Conservation (phyloP, 768 basidiomycete species). For the Austroboletus festivus region DNA sequence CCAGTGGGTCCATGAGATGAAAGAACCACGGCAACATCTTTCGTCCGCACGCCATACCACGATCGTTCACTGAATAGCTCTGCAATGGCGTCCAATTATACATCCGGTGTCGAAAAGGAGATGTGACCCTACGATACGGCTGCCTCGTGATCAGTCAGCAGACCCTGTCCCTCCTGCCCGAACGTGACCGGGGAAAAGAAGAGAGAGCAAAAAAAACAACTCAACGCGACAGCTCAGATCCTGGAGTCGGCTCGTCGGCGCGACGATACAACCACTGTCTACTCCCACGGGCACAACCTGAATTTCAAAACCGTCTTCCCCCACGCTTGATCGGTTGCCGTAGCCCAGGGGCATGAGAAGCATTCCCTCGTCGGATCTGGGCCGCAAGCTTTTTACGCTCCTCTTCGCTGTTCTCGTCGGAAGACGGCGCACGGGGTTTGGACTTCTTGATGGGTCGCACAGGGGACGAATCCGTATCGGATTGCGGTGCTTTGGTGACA, state of each 20-base stretch:
- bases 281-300: not conserved
- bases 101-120: not conserved
- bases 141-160: conserved; percentile 3
- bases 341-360: conserved; percentile 48
- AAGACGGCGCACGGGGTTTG: conserved; percentile 37
- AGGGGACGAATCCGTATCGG: conserved; percentile 55
- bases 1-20: not conserved
- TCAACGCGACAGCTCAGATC: not conserved
- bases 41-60: not conserved
- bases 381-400: conserved; percentile 44
- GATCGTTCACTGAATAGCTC: not conserved
- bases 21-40: not conserved
- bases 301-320: conserved; percentile 64
- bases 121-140: conserved; percentile 5
- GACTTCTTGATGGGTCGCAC: conserved; percentile 46
- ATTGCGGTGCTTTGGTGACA: conserved; percentile 22
- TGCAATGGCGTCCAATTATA: not conserved
- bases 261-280: too few relatives aligned
- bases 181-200: not conserved
- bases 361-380: conserved; percentile 39
- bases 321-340: conserved; percentile 76
- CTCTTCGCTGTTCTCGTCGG: conserved; percentile 59
- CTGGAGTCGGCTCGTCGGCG: not conserved
- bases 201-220: not conserved
- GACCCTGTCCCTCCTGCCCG: conserved; percentile 8